Evolutionary conservation across 75 land plant genomes (phyloP), one percentile per base, ranked within the genome.

Genomic region (Selaginella moellendorffii): DNA sequence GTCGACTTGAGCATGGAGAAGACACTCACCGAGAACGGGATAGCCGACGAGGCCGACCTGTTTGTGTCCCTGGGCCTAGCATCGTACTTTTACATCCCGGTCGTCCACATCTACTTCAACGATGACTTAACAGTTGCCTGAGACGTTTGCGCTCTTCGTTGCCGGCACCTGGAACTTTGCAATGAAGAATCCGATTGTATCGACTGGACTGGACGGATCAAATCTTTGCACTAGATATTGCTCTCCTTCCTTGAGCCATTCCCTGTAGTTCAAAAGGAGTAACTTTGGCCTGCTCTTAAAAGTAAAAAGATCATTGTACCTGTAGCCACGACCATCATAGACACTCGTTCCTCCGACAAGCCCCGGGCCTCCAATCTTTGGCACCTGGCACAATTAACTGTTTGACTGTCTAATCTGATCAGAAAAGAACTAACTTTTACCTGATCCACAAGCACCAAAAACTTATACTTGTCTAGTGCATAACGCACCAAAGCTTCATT

Each of bases 171-270:
- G 62, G 54, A 93, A 93, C 65, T 93, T 93, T 30, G 98, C 98
- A 63, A 93, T 89, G 76, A 93, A 93, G 71, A 93, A 88, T 2
- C 98, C 98, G 53, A 93, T 93, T 28, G 98, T 88, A 36, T 93
- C 98, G 27, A 81, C 71, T 20, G 82, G 58, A 21, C 83, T 73
- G 24, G 87, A 78, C 26, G 96, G 98, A 69, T 88, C 87, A 73
- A 93, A 93, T 63, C 98, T 82, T 65, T 93, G 98, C 42, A 93
- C 98, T 2, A 93, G 58, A 63, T 83, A 68, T 66, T 84, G 78
- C 64, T 93, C 96, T 2, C 83, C 89, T 30, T 81, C 83, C 70
- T 75, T 79, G 29, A 93, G 71, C 98, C 96, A 85, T 53, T 78
- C 79, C 75, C 93, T 87, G 68, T 0, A 72, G 2, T 18, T 2